Conservation (phyloP, 2,329 filamentous ascomycete species). For the Cladosporium sphaerospermum region DNA sequence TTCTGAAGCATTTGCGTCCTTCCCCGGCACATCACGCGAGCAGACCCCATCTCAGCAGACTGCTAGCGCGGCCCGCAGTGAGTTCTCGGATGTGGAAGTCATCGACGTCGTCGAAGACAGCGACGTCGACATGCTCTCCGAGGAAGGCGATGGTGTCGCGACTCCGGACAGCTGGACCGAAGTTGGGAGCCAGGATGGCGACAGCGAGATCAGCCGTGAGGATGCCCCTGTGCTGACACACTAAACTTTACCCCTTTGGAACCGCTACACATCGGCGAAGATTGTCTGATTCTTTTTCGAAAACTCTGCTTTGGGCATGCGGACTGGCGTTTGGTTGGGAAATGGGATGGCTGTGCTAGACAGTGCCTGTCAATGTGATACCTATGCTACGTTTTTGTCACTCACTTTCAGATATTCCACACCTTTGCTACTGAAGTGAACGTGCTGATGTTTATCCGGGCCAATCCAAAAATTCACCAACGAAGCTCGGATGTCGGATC, state of each 20-base stretch:
- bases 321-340: too few relatives aligned
- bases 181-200: conserved; percentile 30
- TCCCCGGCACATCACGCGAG: conserved; percentile 16
- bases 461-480: too few relatives aligned
- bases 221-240: not conserved
- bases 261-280: not conserved
- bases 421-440: too few relatives aligned
- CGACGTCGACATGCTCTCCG: conserved; percentile 30
- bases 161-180: conserved; percentile 35
- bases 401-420: too few relatives aligned
- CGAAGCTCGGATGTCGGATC: too few relatives aligned
- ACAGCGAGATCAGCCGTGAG: conserved; percentile 21
- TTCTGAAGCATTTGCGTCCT: conserved; percentile 24
- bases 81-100: conserved; percentile 23
- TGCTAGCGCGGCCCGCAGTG: conserved; percentile 13
- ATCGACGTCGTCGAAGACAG: conserved; percentile 28
- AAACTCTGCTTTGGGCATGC: too few relatives aligned
- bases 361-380: too few relatives aligned
- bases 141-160: conserved; percentile 26
- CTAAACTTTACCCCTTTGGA: not conserved
- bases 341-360: too few relatives aligned
- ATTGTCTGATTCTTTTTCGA: not conserved
- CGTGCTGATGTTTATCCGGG: too few relatives aligned
- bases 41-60: conserved; percentile 6
- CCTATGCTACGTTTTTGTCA: too few relatives aligned